A percentile compares a stretch with the other conserved stretches of the same genome.
Conservation (phyloP, 2,329 filamentous ascomycete species). For the Paecilomyces niveus region DNA sequence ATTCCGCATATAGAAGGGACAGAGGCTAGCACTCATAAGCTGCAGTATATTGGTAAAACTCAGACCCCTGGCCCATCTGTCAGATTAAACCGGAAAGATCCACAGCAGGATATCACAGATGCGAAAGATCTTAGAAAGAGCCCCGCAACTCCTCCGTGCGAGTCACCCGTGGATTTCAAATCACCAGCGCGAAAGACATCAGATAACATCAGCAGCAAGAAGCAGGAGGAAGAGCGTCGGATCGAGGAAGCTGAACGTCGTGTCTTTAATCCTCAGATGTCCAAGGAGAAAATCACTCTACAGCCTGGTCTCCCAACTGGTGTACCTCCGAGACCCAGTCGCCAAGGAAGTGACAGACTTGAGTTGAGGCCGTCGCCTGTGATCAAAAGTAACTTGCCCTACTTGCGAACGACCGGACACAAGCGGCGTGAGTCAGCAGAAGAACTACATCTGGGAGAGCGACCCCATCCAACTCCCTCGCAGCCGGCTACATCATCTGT, state of each 20-base stretch:
- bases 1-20: slow-evolving; percentile 7
- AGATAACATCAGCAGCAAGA: slow-evolving; percentile 18
- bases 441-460: slow-evolving; percentile 28
- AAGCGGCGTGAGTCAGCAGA: slow-evolving; percentile 45
- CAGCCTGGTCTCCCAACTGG: slow-evolving; percentile 21
- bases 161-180: slow-evolving; percentile 53
- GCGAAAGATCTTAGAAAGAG: slow-evolving; percentile 1
- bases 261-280: slow-evolving; percentile 8
- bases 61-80: slow-evolving; percentile 5
- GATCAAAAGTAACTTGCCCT: slow-evolving; percentile 50
- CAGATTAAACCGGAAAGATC: slow-evolving; percentile 4
- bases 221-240: slow-evolving; percentile 23
- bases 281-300: slow-evolving; percentile 15
- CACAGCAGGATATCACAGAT: slow-evolving; percentile 1
- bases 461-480: slow-evolving; percentile 18
- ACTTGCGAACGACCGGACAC: slow-evolving; percentile 42
- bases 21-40: slow-evolving; percentile 9
- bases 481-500: slow-evolving; percentile 27
- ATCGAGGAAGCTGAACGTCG: slow-evolving; percentile 21
- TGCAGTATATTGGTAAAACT: slow-evolving; percentile 6
- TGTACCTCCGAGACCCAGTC: slow-evolving; percentile 55
- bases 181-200: slow-evolving; percentile 32
- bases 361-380: slow-evolving; percentile 48
- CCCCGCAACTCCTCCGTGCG: slow-evolving; percentile 47
- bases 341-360: slow-evolving; percentile 60